Base-by-base conservation (phyloP, 225 moss, liverwort and hornwort species). In the Polytrichum commune region DNA sequence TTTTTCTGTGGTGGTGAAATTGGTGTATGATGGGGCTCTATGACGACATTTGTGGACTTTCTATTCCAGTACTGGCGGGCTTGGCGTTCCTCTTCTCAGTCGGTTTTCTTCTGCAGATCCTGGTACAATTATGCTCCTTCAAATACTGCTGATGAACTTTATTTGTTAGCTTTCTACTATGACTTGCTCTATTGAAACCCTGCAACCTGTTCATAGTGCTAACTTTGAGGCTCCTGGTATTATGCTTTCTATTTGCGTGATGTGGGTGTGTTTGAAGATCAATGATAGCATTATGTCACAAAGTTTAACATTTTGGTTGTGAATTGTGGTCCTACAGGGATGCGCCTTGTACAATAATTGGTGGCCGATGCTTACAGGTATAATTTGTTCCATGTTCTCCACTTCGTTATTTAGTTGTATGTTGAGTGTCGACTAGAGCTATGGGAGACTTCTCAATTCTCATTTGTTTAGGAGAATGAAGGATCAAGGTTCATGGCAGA, bases 331-430 rank as follows among this genome's bases (percentile, higher is more conserved):
- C 65, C 62, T 55, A 68, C 88, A 92, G 90, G 91, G 95, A 70
- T 98, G 98, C 84, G 87, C 77, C 67, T 74, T 98, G 69, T 98
- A 98, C 70, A 95, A 72, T 83, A 98, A 98, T 66, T 98, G 95
- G 98, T 98, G 98, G 98, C 93, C 95, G 8, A 90, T 98, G 98
- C 95, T 98, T 68, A 89, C 89, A 74, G 96, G 96, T 96, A 86
- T 72, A 68, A 28, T 62, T 53, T 16, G 29, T 27, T 27, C 33
- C 70, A 32, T 71, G 23, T 27, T 27, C 16, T 32, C 4, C 33
- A 54, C 4, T 67, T 68, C 4, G 46, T 46, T 2, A 38, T 38
- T 38, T 46, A 46, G 13, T 13, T 46, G 46, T 46, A 16, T 13
- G 13, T 3, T 46, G 13, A 13, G 3, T 16, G 46, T 46, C 4